Evolutionary conservation across 1,284 basidiomycete species (phyloP).

Genomic region (Pascua guehoae): DNA sequence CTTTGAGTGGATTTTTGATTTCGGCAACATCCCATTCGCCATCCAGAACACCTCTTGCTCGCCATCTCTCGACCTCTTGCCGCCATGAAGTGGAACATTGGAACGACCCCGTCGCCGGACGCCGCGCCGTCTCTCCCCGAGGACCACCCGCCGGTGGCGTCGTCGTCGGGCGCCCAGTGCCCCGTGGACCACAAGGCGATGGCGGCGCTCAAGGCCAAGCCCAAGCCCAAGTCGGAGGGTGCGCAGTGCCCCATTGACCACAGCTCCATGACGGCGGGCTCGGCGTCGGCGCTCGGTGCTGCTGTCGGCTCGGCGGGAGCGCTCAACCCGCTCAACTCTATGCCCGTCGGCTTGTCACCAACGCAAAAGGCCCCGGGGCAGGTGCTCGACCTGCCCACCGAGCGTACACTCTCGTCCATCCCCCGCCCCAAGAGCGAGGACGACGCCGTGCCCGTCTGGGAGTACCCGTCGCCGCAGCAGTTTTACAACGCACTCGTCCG

Average conservation of each 20-base stretch:
- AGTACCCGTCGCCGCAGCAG: constrained; percentile 97
- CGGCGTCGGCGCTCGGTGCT: constrained; percentile 6
- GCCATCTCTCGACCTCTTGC: background rate
- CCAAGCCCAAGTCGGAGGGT: constrained; percentile 3
- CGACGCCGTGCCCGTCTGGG: constrained; percentile 61
- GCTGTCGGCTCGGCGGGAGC: constrained; percentile 13
- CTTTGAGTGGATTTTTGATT: too few relatives aligned
- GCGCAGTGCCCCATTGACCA: constrained; percentile 48
- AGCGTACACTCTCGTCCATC: constrained; percentile 77
- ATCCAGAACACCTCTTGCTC: too few relatives aligned
- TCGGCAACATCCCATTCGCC: too few relatives aligned
- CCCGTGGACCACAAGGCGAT: constrained; percentile 19
- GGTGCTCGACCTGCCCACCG: constrained; percentile 63
- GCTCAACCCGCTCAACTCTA: constrained; percentile 82
- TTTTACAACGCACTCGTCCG: constrained; percentile 96
- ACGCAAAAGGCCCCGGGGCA: constrained; percentile 47
- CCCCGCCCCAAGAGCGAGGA: constrained; percentile 60
- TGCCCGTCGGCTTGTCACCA: constrained; percentile 66
- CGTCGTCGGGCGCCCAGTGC: constrained; percentile 14
- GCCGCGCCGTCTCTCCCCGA: constrained; percentile 19
- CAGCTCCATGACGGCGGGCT: constrained; percentile 1
- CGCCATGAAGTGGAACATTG: constrained; percentile 41
- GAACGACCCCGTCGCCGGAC: constrained; percentile 15
- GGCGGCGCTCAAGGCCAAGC: background rate
- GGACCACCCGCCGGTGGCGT: constrained; percentile 26